Evolutionary conservation across 1,139 yeast species (phyloP).

Genomic region (Geotrichum phurueaensis): DNA sequence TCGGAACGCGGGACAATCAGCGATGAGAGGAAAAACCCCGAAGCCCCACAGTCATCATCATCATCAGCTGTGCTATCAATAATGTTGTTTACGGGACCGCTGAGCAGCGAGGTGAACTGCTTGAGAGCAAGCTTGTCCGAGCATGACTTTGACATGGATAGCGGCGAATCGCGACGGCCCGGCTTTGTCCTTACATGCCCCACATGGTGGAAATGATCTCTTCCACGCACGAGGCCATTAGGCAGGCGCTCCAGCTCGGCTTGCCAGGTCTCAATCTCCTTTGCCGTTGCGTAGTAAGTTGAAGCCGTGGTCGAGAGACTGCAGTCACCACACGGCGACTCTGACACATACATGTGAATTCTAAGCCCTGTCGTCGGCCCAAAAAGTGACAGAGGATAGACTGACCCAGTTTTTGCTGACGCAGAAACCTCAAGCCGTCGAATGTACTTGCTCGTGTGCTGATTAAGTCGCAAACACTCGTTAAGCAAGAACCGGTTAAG

Average conservation of each 20-base stretch:
- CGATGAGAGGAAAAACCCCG: constrained; percentile 44
- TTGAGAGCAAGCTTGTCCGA: constrained; percentile 70
- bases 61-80: not conserved
- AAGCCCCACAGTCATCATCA: not conserved
- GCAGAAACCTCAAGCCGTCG: not conserved
- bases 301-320: constrained; percentile 45
- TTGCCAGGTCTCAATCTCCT: constrained; percentile 27
- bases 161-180: constrained; percentile 70
- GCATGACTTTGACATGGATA: constrained; percentile 75
- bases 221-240: constrained; percentile 50
- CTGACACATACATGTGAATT: constrained; percentile 63
- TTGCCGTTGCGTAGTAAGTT: constrained; percentile 27
- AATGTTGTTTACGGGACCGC: constrained; percentile 35
- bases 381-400: not conserved
- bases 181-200: constrained; percentile 87
- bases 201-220: constrained; percentile 49
- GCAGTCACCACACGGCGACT: constrained; percentile 90
- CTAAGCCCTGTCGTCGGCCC: constrained; percentile 30
- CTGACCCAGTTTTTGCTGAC: not conserved
- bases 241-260: constrained; percentile 24
- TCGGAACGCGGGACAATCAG: constrained; percentile 48
- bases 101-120: constrained; percentile 58
- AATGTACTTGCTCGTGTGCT: not conserved
- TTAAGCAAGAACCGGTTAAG: constrained; percentile 47
- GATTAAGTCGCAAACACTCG: constrained; percentile 32